Evolutionary conservation across 306 rosid genomes (phyloP).

Genomic region (Hippophae tibetana): DNA sequence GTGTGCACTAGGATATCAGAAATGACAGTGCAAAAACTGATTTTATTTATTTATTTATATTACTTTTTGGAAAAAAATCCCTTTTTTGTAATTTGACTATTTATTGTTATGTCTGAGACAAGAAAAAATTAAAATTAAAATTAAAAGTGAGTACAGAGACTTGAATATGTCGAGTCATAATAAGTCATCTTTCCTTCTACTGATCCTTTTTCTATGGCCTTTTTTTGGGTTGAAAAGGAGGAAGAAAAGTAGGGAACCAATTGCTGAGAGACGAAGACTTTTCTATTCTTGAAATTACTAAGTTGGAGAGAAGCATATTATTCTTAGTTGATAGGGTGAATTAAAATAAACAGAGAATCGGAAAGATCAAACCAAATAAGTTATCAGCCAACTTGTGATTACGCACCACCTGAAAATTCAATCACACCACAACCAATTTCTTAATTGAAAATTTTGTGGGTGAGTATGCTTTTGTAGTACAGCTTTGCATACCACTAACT

Average conservation of each 20-base stretch:
- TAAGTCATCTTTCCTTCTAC: neutral
- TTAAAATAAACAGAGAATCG: no score
- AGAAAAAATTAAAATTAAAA: no score
- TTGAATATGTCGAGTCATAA: no score
- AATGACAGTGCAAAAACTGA: neutral
- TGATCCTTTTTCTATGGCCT: neutral
- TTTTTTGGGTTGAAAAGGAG: neutral
- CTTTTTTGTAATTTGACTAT: neutral
- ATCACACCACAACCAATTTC: no score
- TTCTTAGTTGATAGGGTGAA: no score
- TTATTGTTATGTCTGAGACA: neutral
- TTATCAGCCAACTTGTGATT: no score
- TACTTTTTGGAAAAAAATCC: neutral
- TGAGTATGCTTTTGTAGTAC: no score
- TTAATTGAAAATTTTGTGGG: no score
- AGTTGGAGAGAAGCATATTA: neutral
- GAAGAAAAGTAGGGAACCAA: neutral
- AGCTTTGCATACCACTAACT: no score
- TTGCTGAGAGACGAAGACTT: neutral
- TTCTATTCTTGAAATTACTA: neutral
- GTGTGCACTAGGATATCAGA: conserved; percentile 15
- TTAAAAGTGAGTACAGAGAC: no score
- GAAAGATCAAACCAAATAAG: no score
- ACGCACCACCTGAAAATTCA: no score
- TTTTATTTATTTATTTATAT: neutral